Evolutionary conservation across 352 stramenopile species (phyloP), one percentile per base, ranked within the genome.

Genomic region (Phytophthora cactorum): DNA sequence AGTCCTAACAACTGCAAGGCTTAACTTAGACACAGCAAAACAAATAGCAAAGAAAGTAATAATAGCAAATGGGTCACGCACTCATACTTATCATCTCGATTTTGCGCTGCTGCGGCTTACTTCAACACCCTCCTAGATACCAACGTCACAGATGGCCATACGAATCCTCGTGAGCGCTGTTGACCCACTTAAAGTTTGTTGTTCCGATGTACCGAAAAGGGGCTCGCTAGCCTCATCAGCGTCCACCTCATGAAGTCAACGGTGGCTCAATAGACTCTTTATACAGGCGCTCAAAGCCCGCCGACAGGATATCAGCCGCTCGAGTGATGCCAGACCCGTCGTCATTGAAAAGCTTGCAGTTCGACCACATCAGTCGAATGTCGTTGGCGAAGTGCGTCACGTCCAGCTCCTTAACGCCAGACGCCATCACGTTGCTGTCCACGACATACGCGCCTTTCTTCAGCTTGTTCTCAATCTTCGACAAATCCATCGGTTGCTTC

Each of bases 341-440:
- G 50, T 95, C 87, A 62, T 95, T 95, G 50, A 93, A 95, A 14
- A 90, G 63, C 59, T 90, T 90, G 78, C 87, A 95, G 63, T 95
- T 95, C 12, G 77, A 67, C 87, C 87, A 95, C 43, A 95, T 86
- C 3, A 92, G 78, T n/a, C 82, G 85, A 59, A 95, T 75, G 51
- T 95, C 87, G 29, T 90, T 71, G 1, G 85, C 82, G 59, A 95
- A 92, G 28, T 74, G 74, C 22, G 75, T 71, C 0, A 78, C 59
- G 66, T 92, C 74, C 12, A 82, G 39, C 38, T 74, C 66, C 59
- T 88, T 87, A 1, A 74, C 79, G 17, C 57, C 61, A 36, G 50
- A 56, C 15, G 65, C 69, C 28, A 32, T 57, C 5, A 59, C 68
- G 5, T 73, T 81, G 36, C 69, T 77, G 41, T 77, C 75, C n/a